Conservation (phyloP, 164 flowering plant genomes). For the Dillenia suffruticosa region DNA sequence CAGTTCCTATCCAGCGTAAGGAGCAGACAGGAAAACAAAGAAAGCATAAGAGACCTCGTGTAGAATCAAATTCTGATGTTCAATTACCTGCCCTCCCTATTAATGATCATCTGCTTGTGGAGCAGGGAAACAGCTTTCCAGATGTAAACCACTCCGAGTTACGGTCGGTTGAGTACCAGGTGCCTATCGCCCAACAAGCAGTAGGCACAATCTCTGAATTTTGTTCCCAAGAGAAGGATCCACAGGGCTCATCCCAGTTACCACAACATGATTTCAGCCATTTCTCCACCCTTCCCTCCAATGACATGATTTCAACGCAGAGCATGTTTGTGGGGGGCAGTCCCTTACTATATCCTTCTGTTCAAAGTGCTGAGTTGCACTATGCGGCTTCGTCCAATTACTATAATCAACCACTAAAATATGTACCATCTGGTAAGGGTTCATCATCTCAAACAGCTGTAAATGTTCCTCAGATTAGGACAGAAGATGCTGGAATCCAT, state of each 20-base stretch:
- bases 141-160: conserved; percentile 36
- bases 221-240: conserved; percentile 26
- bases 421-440: conserved; percentile 20
- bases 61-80: conserved; percentile 14
- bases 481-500: conserved; percentile 21
- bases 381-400: conserved; percentile 19
- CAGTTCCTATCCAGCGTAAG: conserved; percentile 20
- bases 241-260: conserved; percentile 19
- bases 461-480: conserved; percentile 22
- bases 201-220: conserved; percentile 17
- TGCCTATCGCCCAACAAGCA: conserved; percentile 26
- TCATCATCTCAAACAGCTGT: conserved; percentile 24
- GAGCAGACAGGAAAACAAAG: conserved; percentile 23
- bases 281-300: conserved; percentile 25
- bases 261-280: conserved; percentile 21
- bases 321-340: conserved; percentile 42
- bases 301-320: conserved; percentile 27
- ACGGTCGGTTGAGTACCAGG: conserved; percentile 18
- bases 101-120: conserved; percentile 16
- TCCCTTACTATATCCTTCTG: conserved; percentile 33
- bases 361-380: conserved; percentile 30
- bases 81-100: conserved; percentile 9
- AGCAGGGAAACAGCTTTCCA: conserved; percentile 27
- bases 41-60: conserved; percentile 32
- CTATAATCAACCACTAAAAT: conserved; percentile 26